These are phyloP conservation scores for Diaporthe ilicicola DNA, from an alignment of 2,329 filamentous ascomycete genomes.

Conservation along the genomic window DNA sequence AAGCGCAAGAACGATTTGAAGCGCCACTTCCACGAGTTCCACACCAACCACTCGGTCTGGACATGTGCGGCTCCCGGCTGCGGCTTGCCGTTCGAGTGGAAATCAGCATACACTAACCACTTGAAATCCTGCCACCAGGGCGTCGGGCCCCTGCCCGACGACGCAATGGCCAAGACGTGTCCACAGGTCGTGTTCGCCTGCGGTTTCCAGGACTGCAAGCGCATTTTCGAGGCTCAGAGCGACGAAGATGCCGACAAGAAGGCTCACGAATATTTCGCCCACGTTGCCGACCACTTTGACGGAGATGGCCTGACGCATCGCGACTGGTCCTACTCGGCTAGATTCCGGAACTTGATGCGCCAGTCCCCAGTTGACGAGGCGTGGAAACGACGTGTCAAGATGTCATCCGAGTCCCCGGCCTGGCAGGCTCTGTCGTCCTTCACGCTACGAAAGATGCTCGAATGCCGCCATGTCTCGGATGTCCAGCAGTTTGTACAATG, in stretches of 20 bases:
- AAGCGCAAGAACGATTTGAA: slow-evolving; percentile 58
- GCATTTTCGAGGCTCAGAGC: slow-evolving; percentile 53
- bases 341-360: slow-evolving; percentile 55
- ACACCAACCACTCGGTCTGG: slow-evolving; percentile 57
- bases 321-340: slow-evolving; percentile 54
- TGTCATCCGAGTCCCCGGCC: slow-evolving; percentile 44
- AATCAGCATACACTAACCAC: slow-evolving; percentile 57
- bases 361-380: slow-evolving; percentile 48
- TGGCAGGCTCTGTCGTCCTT: slow-evolving; percentile 54
- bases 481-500: slow-evolving; percentile 49
- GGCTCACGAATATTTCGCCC: slow-evolving; percentile 55
- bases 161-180: slow-evolving; percentile 53
- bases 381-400: slow-evolving; percentile 50
- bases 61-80: slow-evolving; percentile 54
- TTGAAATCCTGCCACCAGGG: slow-evolving; percentile 54
- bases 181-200: slow-evolving; percentile 59
- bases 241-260: slow-evolving; percentile 49
- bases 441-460: slow-evolving; percentile 53
- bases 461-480: slow-evolving; percentile 54
- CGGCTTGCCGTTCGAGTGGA: slow-evolving; percentile 56
- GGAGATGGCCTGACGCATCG: slow-evolving; percentile 47
- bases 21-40: slow-evolving; percentile 58
- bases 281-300: slow-evolving; percentile 58
- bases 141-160: slow-evolving; percentile 42
- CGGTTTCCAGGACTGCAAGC: slow-evolving; percentile 53